Base-by-base conservation (phyloP, 2,329 filamentous ascomycete genomes). In the Calonectria honghensis region DNA sequence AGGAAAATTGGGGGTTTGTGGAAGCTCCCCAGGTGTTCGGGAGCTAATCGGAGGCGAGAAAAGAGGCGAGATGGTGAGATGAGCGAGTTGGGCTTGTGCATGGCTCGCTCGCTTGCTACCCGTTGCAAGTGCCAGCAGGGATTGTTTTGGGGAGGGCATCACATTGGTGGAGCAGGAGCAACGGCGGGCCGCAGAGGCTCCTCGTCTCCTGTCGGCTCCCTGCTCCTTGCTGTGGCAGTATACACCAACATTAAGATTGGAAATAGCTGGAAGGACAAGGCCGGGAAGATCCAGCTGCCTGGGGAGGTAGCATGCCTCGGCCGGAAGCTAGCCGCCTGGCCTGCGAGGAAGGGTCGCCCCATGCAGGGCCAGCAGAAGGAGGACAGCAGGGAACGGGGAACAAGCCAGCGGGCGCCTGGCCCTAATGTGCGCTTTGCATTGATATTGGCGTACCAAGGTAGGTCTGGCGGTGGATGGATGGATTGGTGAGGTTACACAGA, bases 1-100 rank as follows among this genome's bases (percentile, higher is more conserved):
- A 65, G 66, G 57, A 69, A 71, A 69, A 31, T 59, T 51, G 48
- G 57, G 50, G 48, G 57, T 41, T 59, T 50, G 31, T 52, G 65
- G 54, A 57, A 73, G 39, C 57, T 45, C 77, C 77, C 78, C 78
- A 79, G 77, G 70, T 76, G 76, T 77, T 72, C 78, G 78, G 78
- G 77, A 80, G 76, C 78, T 80, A 80, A 79, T 79, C 66, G 78
- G 76, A 80, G 78, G 75, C 78, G 77, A 79, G 77, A 32, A 76
- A 73, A 70, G 77, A 80, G 78, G 76, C 75, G 77, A 79, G 78
- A 77, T 79, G 78, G 76, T 76, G 74, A 77, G 78, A 79, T 80
- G 76, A 65, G 71, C 69, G 73, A 74, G 79, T 73, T 74, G 78
- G 67, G 75, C 73, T 77, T 74, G 78, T 68, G 76, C 74, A 70